phyloP scores from a whole-genome alignment of 179 eudicot species.

The Vitellaria paradoxa region DNA sequence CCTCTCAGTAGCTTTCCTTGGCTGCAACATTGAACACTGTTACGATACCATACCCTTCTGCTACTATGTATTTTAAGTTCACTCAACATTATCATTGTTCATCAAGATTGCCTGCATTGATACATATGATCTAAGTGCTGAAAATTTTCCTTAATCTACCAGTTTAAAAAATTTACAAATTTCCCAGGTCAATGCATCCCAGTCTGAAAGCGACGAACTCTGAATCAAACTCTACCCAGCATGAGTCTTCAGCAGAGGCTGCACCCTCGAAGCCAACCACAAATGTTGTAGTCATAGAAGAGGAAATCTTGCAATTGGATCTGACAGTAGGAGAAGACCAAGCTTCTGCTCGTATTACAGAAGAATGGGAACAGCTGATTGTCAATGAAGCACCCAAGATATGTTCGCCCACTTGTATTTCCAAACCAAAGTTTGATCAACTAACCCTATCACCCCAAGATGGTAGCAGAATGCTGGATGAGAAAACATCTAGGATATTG shows the following conservation, averaged over 20 bases:
- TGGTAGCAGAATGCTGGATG: conserved; percentile 46
- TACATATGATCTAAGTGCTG: background rate
- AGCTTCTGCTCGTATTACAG: conserved; percentile 36
- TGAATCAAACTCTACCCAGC: conserved; percentile 21
- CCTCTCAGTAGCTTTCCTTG: background rate
- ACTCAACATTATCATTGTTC: no score
- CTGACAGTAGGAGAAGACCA: conserved; percentile 27
- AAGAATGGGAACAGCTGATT: conserved; percentile 78
- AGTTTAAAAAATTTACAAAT: conserved; percentile 6
- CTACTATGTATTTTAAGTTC: no score
- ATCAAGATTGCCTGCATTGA: background rate
- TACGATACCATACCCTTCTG: no score
- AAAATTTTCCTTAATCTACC: background rate
- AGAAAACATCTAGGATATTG: conserved; percentile 64
- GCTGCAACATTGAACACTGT: no score
- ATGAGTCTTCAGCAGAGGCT: conserved; percentile 19
- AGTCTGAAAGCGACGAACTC: conserved; percentile 16
- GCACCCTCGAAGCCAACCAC: conserved; percentile 16
- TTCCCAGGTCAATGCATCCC: conserved; percentile 33
- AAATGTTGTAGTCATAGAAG: conserved; percentile 20
- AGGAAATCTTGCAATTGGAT: conserved; percentile 15
- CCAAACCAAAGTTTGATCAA: conserved; percentile 36
- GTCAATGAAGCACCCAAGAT: conserved; percentile 38
- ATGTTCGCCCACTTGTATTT: conserved; percentile 33
- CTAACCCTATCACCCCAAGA: conserved; percentile 26